phyloP scores from a whole-genome alignment of 2,329 filamentous ascomycete species.

The Xylaria sp. region DNA sequence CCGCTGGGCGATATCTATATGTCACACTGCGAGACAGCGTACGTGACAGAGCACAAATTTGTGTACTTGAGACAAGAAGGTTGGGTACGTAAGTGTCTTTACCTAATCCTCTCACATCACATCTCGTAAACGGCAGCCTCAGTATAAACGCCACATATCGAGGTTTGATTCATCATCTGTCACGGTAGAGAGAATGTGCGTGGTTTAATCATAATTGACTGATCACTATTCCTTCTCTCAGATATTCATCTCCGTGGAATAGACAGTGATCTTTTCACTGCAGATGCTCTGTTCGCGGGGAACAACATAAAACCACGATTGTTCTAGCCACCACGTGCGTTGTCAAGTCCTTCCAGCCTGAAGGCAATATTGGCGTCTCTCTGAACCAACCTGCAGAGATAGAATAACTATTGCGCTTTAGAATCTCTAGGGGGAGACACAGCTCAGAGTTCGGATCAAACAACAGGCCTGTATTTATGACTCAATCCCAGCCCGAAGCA shows the following conservation, averaged over 20 bases:
- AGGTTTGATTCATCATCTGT: not conserved
- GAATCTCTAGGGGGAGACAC: not conserved
- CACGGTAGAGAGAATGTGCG: not conserved
- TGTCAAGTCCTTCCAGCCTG: not conserved
- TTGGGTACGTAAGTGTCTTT: not conserved
- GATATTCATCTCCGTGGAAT: not conserved
- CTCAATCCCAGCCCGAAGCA: not conserved
- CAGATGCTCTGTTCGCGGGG: not conserved
- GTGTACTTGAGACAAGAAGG: not conserved
- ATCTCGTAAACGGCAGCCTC: not conserved
- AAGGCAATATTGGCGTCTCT: slow-evolving; percentile 1
- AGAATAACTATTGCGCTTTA: not conserved
- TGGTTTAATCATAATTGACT: not conserved
- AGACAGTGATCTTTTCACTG: not conserved
- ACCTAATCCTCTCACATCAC: not conserved
- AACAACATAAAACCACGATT: not conserved
- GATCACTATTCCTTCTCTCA: not conserved
- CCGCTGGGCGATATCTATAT: no score
- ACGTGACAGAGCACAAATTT: not conserved
- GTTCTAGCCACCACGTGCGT: not conserved
- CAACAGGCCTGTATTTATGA: not conserved
- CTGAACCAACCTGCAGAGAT: not conserved
- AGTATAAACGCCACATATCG: slow-evolving; percentile 17
- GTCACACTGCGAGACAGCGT: not conserved
- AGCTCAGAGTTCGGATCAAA: not conserved